These are phyloP conservation scores for Pleurotus ostreatus DNA, from an alignment of 768 basidiomycete species.

Conservation along the genomic window DNA sequence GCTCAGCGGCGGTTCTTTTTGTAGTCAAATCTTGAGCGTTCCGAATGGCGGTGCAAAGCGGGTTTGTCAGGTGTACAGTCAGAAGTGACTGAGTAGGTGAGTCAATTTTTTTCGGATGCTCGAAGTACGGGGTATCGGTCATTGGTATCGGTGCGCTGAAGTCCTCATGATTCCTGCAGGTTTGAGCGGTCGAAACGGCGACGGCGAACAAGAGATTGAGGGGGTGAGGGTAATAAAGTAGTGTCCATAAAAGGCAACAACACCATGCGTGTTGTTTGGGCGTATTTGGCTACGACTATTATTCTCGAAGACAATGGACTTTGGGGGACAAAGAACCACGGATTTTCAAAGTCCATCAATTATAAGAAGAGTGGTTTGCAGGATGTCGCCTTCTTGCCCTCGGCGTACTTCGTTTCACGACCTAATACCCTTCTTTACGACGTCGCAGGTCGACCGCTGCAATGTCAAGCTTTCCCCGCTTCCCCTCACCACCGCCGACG, in stretches of 20 bases:
- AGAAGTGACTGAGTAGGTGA: background rate
- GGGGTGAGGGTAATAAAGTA: background rate
- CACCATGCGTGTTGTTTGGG: background rate
- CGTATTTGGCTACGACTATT: background rate
- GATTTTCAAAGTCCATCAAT: background rate
- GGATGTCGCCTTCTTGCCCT: slow-evolving; percentile 9
- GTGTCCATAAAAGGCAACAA: slow-evolving; percentile 1
- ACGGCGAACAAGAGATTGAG: background rate
- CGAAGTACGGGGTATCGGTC: no score
- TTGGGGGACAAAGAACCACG: background rate
- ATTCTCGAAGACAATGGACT: slow-evolving; percentile 1
- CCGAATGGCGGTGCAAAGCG: slow-evolving; percentile 3
- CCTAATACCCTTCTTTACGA: slow-evolving; percentile 14
- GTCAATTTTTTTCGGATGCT: background rate
- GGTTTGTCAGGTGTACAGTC: background rate
- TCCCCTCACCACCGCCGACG: slow-evolving; percentile 48
- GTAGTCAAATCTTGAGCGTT: background rate
- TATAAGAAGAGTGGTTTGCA: slow-evolving; percentile 7
- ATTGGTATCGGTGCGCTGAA: no score
- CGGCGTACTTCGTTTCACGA: slow-evolving; percentile 10
- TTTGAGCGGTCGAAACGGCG: background rate
- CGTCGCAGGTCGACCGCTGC: slow-evolving; percentile 48
- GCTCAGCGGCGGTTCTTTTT: slow-evolving; percentile 3
- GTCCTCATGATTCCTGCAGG: no score
- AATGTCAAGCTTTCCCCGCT: slow-evolving; percentile 16